Percentiles rank a stretch among this genome's conserved stretches.
These are phyloP conservation scores for Handroanthus guayacan DNA, from an alignment of 257 asterid genomes.

Conservation along the genomic window DNA sequence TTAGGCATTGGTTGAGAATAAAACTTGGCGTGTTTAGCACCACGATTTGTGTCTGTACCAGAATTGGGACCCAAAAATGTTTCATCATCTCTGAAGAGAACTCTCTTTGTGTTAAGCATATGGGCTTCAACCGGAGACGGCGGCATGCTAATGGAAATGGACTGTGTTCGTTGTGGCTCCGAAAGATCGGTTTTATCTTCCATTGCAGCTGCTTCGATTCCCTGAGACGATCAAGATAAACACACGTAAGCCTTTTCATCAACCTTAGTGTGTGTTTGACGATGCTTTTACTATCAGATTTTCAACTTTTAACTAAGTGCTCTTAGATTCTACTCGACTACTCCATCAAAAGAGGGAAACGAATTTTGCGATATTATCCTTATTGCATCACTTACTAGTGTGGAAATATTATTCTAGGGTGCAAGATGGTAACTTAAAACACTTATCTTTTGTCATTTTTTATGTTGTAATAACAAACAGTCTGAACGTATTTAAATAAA, in stretches of 20 bases:
- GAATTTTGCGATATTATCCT: too few relatives aligned
- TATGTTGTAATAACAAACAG: too few relatives aligned
- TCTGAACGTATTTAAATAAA: too few relatives aligned
- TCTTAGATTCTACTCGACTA: background rate
- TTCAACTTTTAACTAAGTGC: too few relatives aligned
- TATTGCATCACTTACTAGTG: too few relatives aligned
- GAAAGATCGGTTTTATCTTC: conserved; percentile 30
- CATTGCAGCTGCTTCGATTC: conserved; percentile 37
- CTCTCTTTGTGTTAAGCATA: conserved; percentile 37
- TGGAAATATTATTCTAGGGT: too few relatives aligned
- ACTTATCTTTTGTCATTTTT: too few relatives aligned
- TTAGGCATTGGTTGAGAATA: conserved; percentile 67
- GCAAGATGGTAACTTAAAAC: too few relatives aligned
- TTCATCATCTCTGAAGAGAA: conserved; percentile 38
- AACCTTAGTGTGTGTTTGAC: too few relatives aligned
- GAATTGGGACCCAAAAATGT: conserved; percentile 7
- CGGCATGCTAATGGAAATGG: conserved; percentile 69
- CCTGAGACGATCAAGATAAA: conserved; percentile 35
- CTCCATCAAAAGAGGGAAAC: too few relatives aligned
- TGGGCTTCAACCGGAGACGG: conserved; percentile 46
- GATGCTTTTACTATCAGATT: too few relatives aligned
- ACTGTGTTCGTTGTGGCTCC: conserved; percentile 28
- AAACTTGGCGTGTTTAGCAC: conserved; percentile 37
- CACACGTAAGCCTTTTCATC: background rate
- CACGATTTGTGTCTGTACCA: conserved; percentile 12